phyloP scores from a whole-genome alignment of 2,329 filamentous ascomycete genomes.

The Pseudopyricularia cyperi region DNA sequence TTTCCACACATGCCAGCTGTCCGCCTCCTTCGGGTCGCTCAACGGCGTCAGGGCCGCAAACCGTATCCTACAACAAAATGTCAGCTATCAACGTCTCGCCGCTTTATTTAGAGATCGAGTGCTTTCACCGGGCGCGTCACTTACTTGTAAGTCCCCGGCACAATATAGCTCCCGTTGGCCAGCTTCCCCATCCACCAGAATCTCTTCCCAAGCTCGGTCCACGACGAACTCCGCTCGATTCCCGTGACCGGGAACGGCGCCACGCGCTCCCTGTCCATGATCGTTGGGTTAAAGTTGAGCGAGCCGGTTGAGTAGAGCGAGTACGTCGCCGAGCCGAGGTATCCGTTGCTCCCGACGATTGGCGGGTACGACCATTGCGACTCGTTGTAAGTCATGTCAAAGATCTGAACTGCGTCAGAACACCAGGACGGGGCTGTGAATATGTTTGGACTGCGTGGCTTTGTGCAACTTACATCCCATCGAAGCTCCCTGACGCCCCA shows the following conservation, averaged over 20 bases:
- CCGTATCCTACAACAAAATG: constrained; percentile 4
- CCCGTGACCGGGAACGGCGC: constrained; percentile 8
- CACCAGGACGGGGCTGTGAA: neutral
- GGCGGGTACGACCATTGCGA: constrained; percentile 13
- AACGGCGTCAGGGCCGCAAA: constrained; percentile 3
- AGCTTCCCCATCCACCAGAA: constrained; percentile 9
- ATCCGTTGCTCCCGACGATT: constrained; percentile 6
- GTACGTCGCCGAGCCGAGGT: constrained; percentile 1
- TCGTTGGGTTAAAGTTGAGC: neutral
- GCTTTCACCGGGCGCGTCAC: neutral
- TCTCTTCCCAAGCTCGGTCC: constrained; percentile 6
- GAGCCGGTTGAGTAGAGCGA: constrained; percentile 7
- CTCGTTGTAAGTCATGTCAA: constrained; percentile 10
- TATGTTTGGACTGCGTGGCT: neutral
- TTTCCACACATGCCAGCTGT: constrained; percentile 5
- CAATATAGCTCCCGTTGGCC: constrained; percentile 16
- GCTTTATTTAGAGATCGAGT: neutral
- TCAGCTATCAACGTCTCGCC: neutral
- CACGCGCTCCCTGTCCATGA: neutral
- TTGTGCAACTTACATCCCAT: constrained; percentile 13
- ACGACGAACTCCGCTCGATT: constrained; percentile 8
- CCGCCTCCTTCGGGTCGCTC: constrained; percentile 2
- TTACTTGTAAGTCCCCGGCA: constrained; percentile 17
- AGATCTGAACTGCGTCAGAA: neutral
- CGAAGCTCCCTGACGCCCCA: constrained; percentile 15